Evolutionary conservation across 768 basidiomycete genomes (phyloP), one percentile per base, ranked within the genome.

Genomic region (Sarcodon aspratus): DNA sequence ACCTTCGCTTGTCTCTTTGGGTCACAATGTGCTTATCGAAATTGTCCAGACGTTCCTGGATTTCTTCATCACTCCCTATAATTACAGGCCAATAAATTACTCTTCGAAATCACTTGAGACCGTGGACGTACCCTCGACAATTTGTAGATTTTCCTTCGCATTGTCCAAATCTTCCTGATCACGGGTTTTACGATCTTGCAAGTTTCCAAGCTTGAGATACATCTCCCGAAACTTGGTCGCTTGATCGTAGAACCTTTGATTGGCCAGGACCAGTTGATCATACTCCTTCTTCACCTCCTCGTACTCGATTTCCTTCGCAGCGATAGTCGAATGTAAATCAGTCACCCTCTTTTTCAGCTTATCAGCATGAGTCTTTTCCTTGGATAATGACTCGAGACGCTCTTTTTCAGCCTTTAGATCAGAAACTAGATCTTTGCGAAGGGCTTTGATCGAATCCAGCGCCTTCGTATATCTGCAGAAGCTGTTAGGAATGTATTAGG

Each of bases 381-480:
- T 70, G 15, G 80, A 74, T 15, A 96, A 74, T 12, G 80, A 76
- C 37, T 85, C 74, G 5, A 97, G 73, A 9, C 85, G 79, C 59
- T 90, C 95, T 55, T 87, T 86, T 63, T 99, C 96, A 0, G 87
- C 80, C 65, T 98, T 99, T 50, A 96, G 75, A 48, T 97, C 95
- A 1, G 85, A 78, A 2, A 82, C 73, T 9, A 91, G 82, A 36
- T 98, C 96, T 61, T 98, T 98, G 46, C 94, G 80, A 15, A 98
- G 71, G 35, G 65, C 59, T 61, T 94, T 96, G 68, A 98, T 97
- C 27, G 84, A 80, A 51, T 96, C 91, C 1, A 99, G 73, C 0
- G 95, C 96, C 60, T 98, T 98, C 0, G 95, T 97, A 65, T 97
- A 99, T 58, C 94, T 96, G 50, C 0, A 21, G 32, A 2, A 9